phyloP scores from a whole-genome alignment of 176 grass and related monocot genomes.

The Oryza glumipatula region DNA sequence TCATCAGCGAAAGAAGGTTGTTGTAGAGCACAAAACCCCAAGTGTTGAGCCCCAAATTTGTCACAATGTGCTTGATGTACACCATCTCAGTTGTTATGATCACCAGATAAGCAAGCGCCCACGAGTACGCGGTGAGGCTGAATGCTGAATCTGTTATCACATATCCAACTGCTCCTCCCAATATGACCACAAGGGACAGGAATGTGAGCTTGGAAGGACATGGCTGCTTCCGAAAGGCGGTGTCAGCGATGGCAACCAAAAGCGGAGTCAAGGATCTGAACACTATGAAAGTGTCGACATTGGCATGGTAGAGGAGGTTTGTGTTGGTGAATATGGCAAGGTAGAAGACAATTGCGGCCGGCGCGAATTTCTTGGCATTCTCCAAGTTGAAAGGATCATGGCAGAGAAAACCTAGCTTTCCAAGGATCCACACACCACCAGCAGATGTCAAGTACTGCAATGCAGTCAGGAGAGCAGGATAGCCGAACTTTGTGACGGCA shows the following conservation, averaged over 20 bases:
- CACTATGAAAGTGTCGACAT: conserved; percentile 86
- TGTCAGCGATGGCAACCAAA: conserved; percentile 84
- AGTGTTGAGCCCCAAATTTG: conserved; percentile 68
- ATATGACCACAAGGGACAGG: conserved; percentile 74
- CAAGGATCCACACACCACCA: conserved; percentile 70
- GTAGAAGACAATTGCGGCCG: conserved; percentile 78
- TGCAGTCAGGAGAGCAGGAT: conserved; percentile 75
- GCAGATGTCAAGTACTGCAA: conserved; percentile 77
- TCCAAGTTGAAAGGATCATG: conserved; percentile 75
- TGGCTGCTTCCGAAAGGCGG: conserved; percentile 75
- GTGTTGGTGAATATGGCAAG: conserved; percentile 96
- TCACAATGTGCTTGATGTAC: conserved; percentile 91
- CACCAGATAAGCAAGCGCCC: conserved; percentile 83
- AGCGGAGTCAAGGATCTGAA: conserved; percentile 85
- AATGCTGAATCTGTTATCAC: conserved; percentile 82
- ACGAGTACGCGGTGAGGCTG: conserved; percentile 75
- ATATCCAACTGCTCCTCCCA: conserved; percentile 79
- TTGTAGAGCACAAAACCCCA: conserved; percentile 92
- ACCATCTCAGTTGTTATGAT: conserved; percentile 89
- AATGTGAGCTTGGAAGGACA: conserved; percentile 81
- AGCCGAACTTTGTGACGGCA: conserved; percentile 79
- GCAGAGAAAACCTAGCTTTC: conserved; percentile 68
- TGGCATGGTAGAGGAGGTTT: conserved; percentile 79
- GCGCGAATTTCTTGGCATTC: conserved; percentile 80
- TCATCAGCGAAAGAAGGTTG: conserved; percentile 71